phyloP scores from a whole-genome alignment of 257 asterid genomes.

The Osmanthus fragrans region DNA sequence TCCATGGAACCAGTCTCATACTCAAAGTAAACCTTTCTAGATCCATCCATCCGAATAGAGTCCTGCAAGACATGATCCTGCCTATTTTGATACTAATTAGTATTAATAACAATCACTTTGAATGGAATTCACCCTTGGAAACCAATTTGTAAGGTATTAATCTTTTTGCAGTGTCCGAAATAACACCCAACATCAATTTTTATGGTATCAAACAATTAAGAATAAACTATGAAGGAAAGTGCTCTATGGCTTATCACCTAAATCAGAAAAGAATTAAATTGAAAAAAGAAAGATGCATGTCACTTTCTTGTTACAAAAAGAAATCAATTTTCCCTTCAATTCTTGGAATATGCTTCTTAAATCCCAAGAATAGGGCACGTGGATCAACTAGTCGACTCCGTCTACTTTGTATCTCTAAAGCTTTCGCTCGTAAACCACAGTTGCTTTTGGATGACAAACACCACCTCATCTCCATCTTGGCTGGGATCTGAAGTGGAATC shows the following conservation, averaged over 20 bases:
- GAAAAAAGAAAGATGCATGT: constrained; percentile 15
- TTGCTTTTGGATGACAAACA: constrained; percentile 71
- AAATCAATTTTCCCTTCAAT: constrained; percentile 16
- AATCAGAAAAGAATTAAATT: constrained; percentile 5
- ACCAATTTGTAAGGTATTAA: background rate
- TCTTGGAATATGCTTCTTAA: constrained; percentile 38
- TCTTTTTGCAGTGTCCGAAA: background rate
- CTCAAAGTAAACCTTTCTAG: no score
- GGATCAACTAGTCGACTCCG: background rate
- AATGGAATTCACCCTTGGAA: no score
- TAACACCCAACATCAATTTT: constrained; percentile 26
- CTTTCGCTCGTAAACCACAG: constrained; percentile 87
- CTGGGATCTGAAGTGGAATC: constrained; percentile 55
- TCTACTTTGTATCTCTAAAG: constrained; percentile 68
- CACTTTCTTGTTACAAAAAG: constrained; percentile 40
- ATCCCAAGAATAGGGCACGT: constrained; percentile 37
- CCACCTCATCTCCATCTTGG: constrained; percentile 66
- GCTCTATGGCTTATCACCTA: constrained; percentile 35
- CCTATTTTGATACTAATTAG: no score
- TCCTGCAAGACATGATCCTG: no score
- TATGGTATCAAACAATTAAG: constrained; percentile 31
- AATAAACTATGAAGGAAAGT: constrained; percentile 47
- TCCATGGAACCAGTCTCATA: no score
- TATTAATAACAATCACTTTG: no score
- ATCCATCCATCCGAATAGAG: no score